Evolutionary conservation across 805 yeast species (phyloP).

Genomic region (Candida pseudoglaebosa): DNA sequence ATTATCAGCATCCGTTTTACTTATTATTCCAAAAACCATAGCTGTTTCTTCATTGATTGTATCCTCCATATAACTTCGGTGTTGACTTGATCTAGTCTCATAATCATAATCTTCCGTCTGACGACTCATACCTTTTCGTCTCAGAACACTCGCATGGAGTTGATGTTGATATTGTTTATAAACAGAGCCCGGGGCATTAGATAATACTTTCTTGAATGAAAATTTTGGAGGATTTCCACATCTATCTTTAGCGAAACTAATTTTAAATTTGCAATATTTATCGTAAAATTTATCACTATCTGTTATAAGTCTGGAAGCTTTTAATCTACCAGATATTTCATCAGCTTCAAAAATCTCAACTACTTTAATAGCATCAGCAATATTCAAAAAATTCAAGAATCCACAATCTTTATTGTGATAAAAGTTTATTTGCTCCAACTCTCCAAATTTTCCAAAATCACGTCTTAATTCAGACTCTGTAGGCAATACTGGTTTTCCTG

Average conservation of each 20-base stretch:
- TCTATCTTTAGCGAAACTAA: slow-evolving; percentile 73
- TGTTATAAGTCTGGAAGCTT: slow-evolving; percentile 54
- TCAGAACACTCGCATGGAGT: slow-evolving; percentile 12
- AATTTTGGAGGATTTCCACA: slow-evolving; percentile 72
- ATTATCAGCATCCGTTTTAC: slow-evolving; percentile 9
- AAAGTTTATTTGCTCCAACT: slow-evolving; percentile 71
- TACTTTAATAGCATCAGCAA: slow-evolving; percentile 57
- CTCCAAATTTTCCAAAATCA: slow-evolving; percentile 66
- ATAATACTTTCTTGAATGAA: slow-evolving; percentile 38
- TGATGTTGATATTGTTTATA: slow-evolving; percentile 10
- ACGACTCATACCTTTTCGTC: neutral
- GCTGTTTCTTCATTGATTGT: slow-evolving; percentile 40
- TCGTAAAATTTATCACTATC: slow-evolving; percentile 27
- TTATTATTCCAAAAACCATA: slow-evolving; percentile 41
- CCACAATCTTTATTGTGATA: slow-evolving; percentile 70
- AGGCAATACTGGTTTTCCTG: slow-evolving; percentile 23
- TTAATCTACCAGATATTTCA: slow-evolving; percentile 50
- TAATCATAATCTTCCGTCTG: slow-evolving; percentile 9
- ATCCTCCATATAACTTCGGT: slow-evolving; percentile 10
- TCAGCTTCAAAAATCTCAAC: slow-evolving; percentile 52
- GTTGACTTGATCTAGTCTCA: slow-evolving; percentile 8
- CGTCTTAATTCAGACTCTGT: slow-evolving; percentile 46
- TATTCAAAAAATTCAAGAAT: slow-evolving; percentile 66
- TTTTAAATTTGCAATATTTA: slow-evolving; percentile 51
- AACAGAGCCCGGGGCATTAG: slow-evolving; percentile 6